Base-by-base conservation (phyloP, 805 yeast species). In the Candida germanica region DNA sequence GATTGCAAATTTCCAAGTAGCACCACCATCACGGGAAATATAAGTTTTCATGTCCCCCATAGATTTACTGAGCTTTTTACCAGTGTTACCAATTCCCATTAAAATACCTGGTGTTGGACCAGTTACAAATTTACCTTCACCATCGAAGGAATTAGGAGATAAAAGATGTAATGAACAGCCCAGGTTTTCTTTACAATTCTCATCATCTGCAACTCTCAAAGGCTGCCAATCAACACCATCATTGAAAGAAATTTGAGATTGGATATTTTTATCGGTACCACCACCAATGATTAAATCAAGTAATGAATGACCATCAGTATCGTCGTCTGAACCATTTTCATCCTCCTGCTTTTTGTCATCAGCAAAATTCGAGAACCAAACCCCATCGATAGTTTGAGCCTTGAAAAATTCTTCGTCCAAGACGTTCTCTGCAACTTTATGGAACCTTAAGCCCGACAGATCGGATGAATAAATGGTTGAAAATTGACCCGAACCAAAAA, bases 21-120 rank as follows among this genome's bases (percentile, higher is more conserved):
- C 50, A 18, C 96, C 95, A 17, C 86, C 88, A 61, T 87, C 87
- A 38, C 82, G 63, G 0, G 95, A 83, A 6, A 85, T 53, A 53
- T 66, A 87, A 1, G 93, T 77, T 24, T 48, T 48, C 44, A 56
- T 31, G n/a, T 45, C 32, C 3, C 38, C 31, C 9, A 43, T 12
- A n/a, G 46, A 43, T 9, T 41, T 33, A 8, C 33, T 35, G 23
- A 58, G 42, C 1, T 39, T 39, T 10, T 51, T 43, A 12, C 72
- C 73, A 24, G 56, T 51, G 36, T 43, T 54, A 29, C 61, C 69
- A 23, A 54, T 62, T 15, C 53, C 66, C 40, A 54, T 48, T 41
- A 51, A 41, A 25, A 52, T 70, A 28, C 80, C 82, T 0, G 83
- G 79, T 0, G 82, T 72, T 7, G 80, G 78, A 3, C 73, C 75